Percentiles rank a stretch among this genome's conserved stretches.
These are phyloP conservation scores for Phyllosticta citrichinensis DNA, from an alignment of 2,329 filamentous ascomycete genomes.

Conservation along the genomic window DNA sequence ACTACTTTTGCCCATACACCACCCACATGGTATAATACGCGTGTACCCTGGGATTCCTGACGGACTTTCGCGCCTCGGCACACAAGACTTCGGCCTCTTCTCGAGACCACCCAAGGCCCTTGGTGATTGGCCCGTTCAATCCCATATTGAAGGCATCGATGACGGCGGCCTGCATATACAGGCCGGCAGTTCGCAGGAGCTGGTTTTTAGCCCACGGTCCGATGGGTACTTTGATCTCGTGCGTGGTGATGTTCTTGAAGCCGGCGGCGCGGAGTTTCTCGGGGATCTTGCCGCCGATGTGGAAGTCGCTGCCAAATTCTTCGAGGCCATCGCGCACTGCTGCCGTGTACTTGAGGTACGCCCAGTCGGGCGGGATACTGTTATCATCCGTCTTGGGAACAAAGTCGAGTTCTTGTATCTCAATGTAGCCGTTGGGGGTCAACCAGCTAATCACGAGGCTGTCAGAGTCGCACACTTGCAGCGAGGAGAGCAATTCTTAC, in stretches of 20 bases:
- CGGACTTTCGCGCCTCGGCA: slow-evolving; percentile 25
- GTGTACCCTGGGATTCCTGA: slow-evolving; percentile 24
- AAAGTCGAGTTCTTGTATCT: slow-evolving; percentile 38
- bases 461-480: not conserved
- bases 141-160: slow-evolving; percentile 7
- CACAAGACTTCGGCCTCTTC: slow-evolving; percentile 20
- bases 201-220: slow-evolving; percentile 18
- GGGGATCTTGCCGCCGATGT: slow-evolving; percentile 4
- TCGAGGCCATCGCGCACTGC: not conserved
- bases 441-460: slow-evolving; percentile 15
- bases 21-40: slow-evolving; percentile 18
- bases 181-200: slow-evolving; percentile 12
- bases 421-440: slow-evolving; percentile 40
- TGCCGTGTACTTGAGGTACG: not conserved
- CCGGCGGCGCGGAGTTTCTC: slow-evolving; percentile 26
- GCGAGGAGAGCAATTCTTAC: slow-evolving; percentile 6
- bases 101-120: slow-evolving; percentile 6
- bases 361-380: slow-evolving; percentile 18
- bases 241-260: slow-evolving; percentile 33
- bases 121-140: not conserved
- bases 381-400: slow-evolving; percentile 34
- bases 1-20: slow-evolving; percentile 4
- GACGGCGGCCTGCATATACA: slow-evolving; percentile 19
- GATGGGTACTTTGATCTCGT: slow-evolving; percentile 19
- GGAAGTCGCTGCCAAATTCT: slow-evolving; percentile 3